These are phyloP conservation scores for Porphyrellus cyaneotinctus DNA, from an alignment of 768 basidiomycete species.

Conservation along the genomic window DNA sequence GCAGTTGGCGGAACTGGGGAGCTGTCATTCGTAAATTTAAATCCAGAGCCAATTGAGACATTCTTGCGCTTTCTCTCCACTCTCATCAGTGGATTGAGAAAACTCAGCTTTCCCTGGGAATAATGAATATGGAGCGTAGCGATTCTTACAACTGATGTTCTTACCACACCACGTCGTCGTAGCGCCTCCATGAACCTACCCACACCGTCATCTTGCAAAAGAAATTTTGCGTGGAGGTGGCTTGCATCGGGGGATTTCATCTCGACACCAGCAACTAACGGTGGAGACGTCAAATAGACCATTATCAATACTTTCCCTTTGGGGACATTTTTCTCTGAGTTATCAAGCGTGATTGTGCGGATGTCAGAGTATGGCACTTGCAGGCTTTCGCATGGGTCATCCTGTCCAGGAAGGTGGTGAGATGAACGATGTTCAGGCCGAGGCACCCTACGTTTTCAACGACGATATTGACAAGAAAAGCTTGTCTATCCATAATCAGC, in stretches of 20 bases:
- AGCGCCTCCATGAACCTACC: conserved; percentile 40
- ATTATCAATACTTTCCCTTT: conserved; percentile 26
- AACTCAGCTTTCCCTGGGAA: conserved; percentile 28
- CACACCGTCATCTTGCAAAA: conserved; percentile 32
- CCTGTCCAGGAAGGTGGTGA: conserved; percentile 31
- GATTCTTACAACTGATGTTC: conserved; percentile 6
- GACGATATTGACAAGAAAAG: conserved; percentile 49
- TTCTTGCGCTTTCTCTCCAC: conserved; percentile 14
- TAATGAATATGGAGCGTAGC: not conserved
- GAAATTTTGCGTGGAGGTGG: conserved; percentile 34
- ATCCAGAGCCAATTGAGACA: conserved; percentile 27
- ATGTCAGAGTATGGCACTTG: conserved; percentile 40
- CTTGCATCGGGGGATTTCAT: conserved; percentile 21
- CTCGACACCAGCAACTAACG: conserved; percentile 34
- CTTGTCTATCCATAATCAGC: conserved; percentile 48
- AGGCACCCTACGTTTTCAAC: conserved; percentile 14
- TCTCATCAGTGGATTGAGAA: conserved; percentile 19
- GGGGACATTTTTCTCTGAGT: conserved; percentile 19
- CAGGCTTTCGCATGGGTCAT: conserved; percentile 50
- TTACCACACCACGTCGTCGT: conserved; percentile 46
- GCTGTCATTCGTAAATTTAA: conserved; percentile 21
- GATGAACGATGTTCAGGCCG: not conserved
- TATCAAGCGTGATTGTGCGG: conserved; percentile 23
- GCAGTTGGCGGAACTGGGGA: conserved; percentile 21
- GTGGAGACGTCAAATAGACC: conserved; percentile 34